Evolutionary conservation across 352 stramenopile genomes (phyloP).

Genomic region (Pythium pyrilobum): DNA sequence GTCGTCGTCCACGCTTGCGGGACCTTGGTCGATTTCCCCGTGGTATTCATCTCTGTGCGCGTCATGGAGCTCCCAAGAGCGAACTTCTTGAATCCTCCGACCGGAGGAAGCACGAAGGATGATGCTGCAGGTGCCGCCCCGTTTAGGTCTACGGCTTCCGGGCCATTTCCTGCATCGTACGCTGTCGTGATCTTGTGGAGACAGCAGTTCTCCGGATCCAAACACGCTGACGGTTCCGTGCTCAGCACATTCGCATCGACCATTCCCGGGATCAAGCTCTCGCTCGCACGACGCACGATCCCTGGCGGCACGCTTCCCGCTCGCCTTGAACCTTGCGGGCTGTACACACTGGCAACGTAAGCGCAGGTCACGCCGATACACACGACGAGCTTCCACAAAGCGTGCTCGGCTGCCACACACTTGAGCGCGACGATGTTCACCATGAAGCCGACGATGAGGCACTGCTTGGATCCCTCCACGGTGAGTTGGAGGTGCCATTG

Average conservation of each 20-base stretch:
- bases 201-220: slow-evolving; percentile 43
- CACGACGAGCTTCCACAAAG: slow-evolving; percentile 57
- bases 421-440: slow-evolving; percentile 71
- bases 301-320: background rate
- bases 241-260: slow-evolving; percentile 15
- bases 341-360: slow-evolving; percentile 54
- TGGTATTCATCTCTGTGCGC: slow-evolving; percentile 38
- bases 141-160: background rate
- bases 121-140: background rate
- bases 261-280: slow-evolving; percentile 5
- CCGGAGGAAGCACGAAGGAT: background rate
- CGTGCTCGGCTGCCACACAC: slow-evolving; percentile 56
- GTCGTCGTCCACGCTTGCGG: slow-evolving; percentile 49
- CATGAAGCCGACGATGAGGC: slow-evolving; percentile 70
- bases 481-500: slow-evolving; percentile 50
- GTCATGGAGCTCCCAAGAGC: slow-evolving; percentile 51
- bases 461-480: slow-evolving; percentile 64
- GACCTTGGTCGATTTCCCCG: slow-evolving; percentile 41
- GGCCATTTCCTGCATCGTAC: background rate
- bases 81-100: slow-evolving; percentile 37
- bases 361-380: slow-evolving; percentile 42
- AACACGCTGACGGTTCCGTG: slow-evolving; percentile 29
- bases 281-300: background rate
- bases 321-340: slow-evolving; percentile 20
- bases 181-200: slow-evolving; percentile 28